Evolutionary conservation across 1,139 yeast species (phyloP).

Genomic region (Blastobotrys arbuscula): DNA sequence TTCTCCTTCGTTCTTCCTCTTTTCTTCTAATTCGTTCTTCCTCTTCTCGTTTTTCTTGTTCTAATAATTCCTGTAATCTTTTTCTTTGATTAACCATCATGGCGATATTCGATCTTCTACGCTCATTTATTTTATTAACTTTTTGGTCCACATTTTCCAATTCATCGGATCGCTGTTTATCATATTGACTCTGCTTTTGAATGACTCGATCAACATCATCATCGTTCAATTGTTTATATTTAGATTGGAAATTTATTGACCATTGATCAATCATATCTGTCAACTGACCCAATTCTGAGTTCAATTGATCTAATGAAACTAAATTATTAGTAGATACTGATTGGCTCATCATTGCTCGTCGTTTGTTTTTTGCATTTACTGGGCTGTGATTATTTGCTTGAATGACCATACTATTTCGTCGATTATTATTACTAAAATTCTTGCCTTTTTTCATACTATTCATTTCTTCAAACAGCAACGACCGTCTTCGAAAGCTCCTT

Average conservation of each 20-base stretch:
- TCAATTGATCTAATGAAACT: conserved; percentile 10
- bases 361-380: background rate
- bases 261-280: conserved; percentile 12
- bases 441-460: background rate
- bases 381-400: background rate
- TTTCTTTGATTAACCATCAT: conserved; percentile 9
- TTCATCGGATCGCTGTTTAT: conserved; percentile 3
- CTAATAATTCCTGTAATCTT: conserved; percentile 14
- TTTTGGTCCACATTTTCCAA: conserved; percentile 9
- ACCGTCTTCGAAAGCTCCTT: conserved; percentile 10
- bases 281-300: conserved; percentile 12
- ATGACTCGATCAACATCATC: conserved; percentile 19
- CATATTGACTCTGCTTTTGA: conserved; percentile 14
- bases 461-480: conserved; percentile 5
- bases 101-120: conserved; percentile 12
- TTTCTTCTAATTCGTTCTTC: conserved; percentile 6
- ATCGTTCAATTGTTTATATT: conserved; percentile 13
- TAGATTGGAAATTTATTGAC: conserved; percentile 8
- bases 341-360: background rate
- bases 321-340: background rate
- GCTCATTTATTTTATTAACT: conserved; percentile 2
- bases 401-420: background rate
- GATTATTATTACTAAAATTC: background rate
- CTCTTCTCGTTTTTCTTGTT: conserved; percentile 14
- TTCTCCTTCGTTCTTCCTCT: conserved; percentile 21